Evolutionary conservation across 2,329 filamentous ascomycete genomes (phyloP).

Genomic region (Hypoxylon sp.): DNA sequence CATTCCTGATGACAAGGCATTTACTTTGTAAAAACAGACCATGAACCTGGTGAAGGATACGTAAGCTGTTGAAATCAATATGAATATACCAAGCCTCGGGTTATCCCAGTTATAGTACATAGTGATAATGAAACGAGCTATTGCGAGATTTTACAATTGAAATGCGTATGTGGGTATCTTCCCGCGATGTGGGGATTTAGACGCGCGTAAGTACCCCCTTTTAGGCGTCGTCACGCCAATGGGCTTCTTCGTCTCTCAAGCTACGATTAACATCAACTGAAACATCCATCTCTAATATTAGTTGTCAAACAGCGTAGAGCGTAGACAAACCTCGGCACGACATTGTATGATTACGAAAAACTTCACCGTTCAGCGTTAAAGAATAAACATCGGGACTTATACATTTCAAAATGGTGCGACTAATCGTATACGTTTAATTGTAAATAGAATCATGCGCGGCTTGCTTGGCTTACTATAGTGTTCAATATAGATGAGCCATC

Average conservation of each 20-base stretch:
- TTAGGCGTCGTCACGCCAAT: not conserved
- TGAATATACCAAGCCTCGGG: not conserved
- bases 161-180: slow-evolving; percentile 9
- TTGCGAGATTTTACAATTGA: not conserved
- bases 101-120: slow-evolving; percentile 3
- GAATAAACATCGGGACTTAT: no score
- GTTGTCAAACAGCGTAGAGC: not conserved
- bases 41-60: slow-evolving; percentile 16
- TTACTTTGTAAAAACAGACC: not conserved
- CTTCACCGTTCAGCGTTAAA: no score
- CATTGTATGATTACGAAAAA: no score
- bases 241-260: not conserved
- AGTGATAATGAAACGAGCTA: not conserved
- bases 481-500: no score
- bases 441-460: no score
- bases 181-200: slow-evolving; percentile 17
- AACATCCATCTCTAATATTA: not conserved
- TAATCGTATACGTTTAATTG: no score
- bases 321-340: not conserved
- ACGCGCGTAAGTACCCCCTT: slow-evolving; percentile 20
- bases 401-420: no score
- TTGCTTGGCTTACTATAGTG: no score
- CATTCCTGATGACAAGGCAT: not conserved
- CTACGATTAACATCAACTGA: not conserved
- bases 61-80: slow-evolving; percentile 8